Conservation (phyloP, 805 yeast genomes). For the Candida mattraensis region DNA sequence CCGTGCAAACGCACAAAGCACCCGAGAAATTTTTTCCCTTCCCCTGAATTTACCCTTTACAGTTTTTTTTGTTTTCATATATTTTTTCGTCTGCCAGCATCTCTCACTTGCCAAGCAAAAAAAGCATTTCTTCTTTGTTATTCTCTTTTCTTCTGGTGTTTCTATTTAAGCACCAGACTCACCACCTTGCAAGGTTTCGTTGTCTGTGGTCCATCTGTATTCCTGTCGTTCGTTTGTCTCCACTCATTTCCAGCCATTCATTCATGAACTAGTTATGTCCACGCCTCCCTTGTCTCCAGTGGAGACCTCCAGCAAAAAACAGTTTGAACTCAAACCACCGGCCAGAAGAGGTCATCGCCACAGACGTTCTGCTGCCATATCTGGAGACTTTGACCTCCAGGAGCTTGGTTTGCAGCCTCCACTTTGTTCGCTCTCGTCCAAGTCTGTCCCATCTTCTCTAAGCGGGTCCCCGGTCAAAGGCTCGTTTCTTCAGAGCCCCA, state of each 20-base stretch:
- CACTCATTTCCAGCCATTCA: background rate
- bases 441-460: slow-evolving; percentile 25
- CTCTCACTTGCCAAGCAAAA: slow-evolving; percentile 6
- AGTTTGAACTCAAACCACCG: slow-evolving; percentile 29
- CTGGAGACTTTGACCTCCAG: slow-evolving; percentile 72
- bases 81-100: slow-evolving; percentile 3
- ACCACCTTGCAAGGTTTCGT: too few relatives aligned
- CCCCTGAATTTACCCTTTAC: slow-evolving; percentile 3
- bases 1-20: slow-evolving; percentile 1
- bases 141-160: slow-evolving; percentile 1
- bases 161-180: too few relatives aligned
- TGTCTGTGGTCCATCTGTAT: slow-evolving; percentile 1
- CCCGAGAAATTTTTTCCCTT: slow-evolving; percentile 2
- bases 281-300: slow-evolving; percentile 14
- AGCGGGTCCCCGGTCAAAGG: slow-evolving; percentile 26
- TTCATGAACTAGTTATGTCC: slow-evolving; percentile 7
- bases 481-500: slow-evolving; percentile 1
- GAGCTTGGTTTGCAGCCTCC: slow-evolving; percentile 23
- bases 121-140: slow-evolving; percentile 2
- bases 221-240: slow-evolving; percentile 7
- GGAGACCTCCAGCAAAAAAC: slow-evolving; percentile 4
- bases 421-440: slow-evolving; percentile 15
- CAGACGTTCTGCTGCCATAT: slow-evolving; percentile 82
- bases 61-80: slow-evolving; percentile 1
- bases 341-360: slow-evolving; percentile 66